Conservation (phyloP, 2,329 filamentous ascomycete species). For the Simplicillium aogashimaense region DNA sequence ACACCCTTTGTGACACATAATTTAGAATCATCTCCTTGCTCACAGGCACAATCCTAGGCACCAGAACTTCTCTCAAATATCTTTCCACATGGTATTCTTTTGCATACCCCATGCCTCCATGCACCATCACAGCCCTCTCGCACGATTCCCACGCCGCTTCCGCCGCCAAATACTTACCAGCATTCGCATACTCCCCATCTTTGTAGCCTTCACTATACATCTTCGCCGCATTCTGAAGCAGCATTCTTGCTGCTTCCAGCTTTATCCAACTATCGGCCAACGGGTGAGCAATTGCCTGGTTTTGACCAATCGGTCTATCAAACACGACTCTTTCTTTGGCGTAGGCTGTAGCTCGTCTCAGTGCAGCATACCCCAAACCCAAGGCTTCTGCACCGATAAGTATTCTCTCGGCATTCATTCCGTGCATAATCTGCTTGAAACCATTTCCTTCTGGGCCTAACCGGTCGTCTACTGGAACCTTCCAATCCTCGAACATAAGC, state of each 20-base stretch:
- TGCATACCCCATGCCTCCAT: constrained; percentile 57
- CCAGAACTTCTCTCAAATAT: constrained; percentile 53
- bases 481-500: constrained; percentile 76
- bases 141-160: constrained; percentile 54
- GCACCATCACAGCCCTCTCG: constrained; percentile 47
- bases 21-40: constrained; percentile 69
- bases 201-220: constrained; percentile 46
- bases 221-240: constrained; percentile 53
- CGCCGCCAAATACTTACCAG: constrained; percentile 59
- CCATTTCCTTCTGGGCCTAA: constrained; percentile 66
- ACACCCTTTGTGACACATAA: constrained; percentile 57
- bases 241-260: constrained; percentile 53
- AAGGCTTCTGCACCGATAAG: constrained; percentile 70
- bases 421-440: constrained; percentile 69
- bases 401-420: constrained; percentile 72
- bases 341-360: constrained; percentile 52
- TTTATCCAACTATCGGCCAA: constrained; percentile 55
- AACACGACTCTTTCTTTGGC: constrained; percentile 58
- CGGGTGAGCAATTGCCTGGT: constrained; percentile 56
- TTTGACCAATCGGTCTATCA: constrained; percentile 51
- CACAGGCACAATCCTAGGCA: constrained; percentile 54
- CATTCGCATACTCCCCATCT: constrained; percentile 56
- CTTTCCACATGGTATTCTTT: constrained; percentile 56
- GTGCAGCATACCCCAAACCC: constrained; percentile 65
- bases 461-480: constrained; percentile 50